Conservation (phyloP, 768 basidiomycete genomes). For the Termitomyces sp. region DNA sequence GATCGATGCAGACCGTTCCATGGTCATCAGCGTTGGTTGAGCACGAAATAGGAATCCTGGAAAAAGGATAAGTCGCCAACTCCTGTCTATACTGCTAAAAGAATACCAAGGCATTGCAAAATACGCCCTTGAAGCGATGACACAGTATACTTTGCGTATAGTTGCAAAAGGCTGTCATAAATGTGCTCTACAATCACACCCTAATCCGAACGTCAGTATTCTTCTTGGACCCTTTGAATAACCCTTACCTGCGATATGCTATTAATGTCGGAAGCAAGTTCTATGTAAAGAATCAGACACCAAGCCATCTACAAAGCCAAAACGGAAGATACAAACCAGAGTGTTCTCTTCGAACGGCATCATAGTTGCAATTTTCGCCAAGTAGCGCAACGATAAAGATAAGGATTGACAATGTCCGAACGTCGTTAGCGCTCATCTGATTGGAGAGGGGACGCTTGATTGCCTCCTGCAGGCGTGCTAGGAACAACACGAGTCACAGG, state of each 20-base stretch:
- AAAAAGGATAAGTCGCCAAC: not conserved
- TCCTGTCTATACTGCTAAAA: not conserved
- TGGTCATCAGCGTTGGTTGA: constrained; percentile 86
- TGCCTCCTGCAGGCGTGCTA: constrained; percentile 61
- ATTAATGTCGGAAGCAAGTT: constrained; percentile 50
- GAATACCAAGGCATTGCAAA: constrained; percentile 79
- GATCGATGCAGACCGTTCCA: constrained; percentile 69
- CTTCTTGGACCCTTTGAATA: not conserved
- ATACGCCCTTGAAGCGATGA: constrained; percentile 60
- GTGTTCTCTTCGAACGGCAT: constrained; percentile 59
- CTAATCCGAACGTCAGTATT: constrained; percentile 24
- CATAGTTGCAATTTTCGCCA: constrained; percentile 87
- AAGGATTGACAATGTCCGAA: constrained; percentile 57
- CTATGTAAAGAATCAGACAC: constrained; percentile 23
- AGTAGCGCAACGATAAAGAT: constrained; percentile 83
- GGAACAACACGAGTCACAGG: not conserved
- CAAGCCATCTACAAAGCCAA: not conserved
- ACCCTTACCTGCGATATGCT: constrained; percentile 46
- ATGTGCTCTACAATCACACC: constrained; percentile 79
- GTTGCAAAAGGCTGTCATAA: constrained; percentile 62
- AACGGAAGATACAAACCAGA: constrained; percentile 37
- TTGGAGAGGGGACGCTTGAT: constrained; percentile 37
- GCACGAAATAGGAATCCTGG: constrained; percentile 89
- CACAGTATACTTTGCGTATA: constrained; percentile 66
- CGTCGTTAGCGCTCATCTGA: constrained; percentile 41